Evolutionary conservation across 2,329 filamentous ascomycete genomes (phyloP), one percentile per base, ranked within the genome.

Genomic region (Epichloe baconii): DNA sequence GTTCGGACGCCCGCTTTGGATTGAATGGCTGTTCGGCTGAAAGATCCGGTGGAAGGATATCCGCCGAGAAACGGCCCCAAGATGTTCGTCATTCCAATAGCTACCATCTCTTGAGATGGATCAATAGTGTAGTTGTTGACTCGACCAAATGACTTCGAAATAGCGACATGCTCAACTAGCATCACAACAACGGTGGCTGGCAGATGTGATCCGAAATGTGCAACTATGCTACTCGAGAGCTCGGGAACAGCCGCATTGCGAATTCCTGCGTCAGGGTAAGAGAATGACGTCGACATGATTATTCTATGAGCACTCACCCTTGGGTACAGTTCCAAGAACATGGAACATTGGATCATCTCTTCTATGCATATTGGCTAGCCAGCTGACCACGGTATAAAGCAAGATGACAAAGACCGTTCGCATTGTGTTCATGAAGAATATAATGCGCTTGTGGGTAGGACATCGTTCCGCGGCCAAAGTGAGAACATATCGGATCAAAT

Each of bases 101-200:
- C 91, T 45, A 98, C 87, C 69, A 98, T 79, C 66, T 98, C 91
- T 66, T 98, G 91, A 0, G 91, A 96, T 0, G 93, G 90, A 59
- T 96, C 83, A 64, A 98, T 96, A 15, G 81, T 84, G 68, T 98
- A 98, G 71, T 95, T 95, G 73, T 96, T 97, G 60, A 96, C 80
- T 53, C 91, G 80, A 10, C 93, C 93, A 59, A 98, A 97, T 0
- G 91, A 96, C 67, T 97, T 98, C 17, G 90, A 88, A 56, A 97
- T 96, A 46, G 91, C 89, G 60, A 97, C 95, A 65, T 97, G 91
- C 68, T 97, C 93, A 54, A 97, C 94, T 37, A 97, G 76, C 52
- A 97, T 76, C n/a, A 98, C 90, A 57, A 97, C 95, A 49, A 96
- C 83, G 0, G 86, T 84, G 7, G 86, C 86, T 0, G 93, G 93